phyloP scores from a whole-genome alignment of 768 basidiomycete species.

The Suillus variegatus region DNA sequence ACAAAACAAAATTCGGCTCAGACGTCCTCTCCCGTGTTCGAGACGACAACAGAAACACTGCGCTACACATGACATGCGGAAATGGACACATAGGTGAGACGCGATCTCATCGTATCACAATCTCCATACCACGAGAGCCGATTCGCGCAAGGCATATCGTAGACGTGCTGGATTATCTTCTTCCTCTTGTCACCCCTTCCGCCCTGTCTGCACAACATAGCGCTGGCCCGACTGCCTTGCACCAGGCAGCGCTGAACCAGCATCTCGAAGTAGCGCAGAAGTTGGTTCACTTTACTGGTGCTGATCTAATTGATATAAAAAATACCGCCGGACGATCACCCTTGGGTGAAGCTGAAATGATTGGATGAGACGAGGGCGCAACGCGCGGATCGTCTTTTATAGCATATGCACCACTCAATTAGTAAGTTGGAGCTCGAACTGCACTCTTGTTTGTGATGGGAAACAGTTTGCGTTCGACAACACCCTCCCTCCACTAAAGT shows the following conservation, averaged over 20 bases:
- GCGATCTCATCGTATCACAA: no score
- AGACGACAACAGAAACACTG: no score
- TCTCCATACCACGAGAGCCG: no score
- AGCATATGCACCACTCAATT: no score
- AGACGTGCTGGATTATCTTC: conserved; percentile 79
- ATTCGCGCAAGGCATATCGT: conserved; percentile 45
- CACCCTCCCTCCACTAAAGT: no score
- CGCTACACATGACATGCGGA: no score
- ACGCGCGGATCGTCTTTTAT: conserved; percentile 14
- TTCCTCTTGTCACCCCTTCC: conserved; percentile 55
- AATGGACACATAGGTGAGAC: no score
- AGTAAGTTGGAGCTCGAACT: no score
- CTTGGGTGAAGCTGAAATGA: conserved; percentile 79
- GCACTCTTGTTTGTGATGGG: no score
- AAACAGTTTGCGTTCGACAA: no score
- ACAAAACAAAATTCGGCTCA: no score
- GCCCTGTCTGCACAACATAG: conserved; percentile 64
- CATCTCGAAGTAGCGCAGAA: conserved; percentile 65
- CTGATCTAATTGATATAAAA: conserved; percentile 72
- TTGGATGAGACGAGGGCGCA: conserved; percentile 82
- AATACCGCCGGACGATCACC: conserved; percentile 73
- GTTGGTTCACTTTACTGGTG: conserved; percentile 53
- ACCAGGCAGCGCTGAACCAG: conserved; percentile 88
- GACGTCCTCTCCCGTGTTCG: no score
- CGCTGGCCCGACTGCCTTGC: conserved; percentile 80